A percentile compares a stretch with the other conserved stretches of the same genome.
These are phyloP conservation scores for Vachellia pachyceras DNA, from an alignment of 306 rosid genomes.

Conservation along the genomic window DNA sequence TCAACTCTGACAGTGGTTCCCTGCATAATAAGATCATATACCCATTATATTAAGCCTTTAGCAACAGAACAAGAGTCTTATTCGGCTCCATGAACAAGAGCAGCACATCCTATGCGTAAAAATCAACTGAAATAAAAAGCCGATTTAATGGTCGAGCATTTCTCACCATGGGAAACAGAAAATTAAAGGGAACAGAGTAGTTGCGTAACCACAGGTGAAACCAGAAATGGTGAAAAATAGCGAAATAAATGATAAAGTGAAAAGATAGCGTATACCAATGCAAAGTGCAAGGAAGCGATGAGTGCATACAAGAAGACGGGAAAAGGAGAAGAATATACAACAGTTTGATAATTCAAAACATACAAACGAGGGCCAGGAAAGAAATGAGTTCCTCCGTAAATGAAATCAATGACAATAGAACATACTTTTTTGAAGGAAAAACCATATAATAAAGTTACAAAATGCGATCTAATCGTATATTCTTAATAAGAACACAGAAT, in stretches of 20 bases:
- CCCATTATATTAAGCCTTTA: not conserved
- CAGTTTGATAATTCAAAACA: not conserved
- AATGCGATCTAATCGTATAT: conserved; percentile 17
- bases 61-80: not conserved
- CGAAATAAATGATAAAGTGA: not conserved
- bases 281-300: not conserved
- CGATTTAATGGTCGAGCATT: not conserved
- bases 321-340: not conserved
- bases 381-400: not conserved
- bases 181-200: not conserved
- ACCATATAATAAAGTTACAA: not conserved
- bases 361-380: not conserved
- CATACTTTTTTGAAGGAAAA: not conserved
- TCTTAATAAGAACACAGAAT: not conserved
- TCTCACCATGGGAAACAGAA: not conserved
- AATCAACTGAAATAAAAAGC: not conserved
- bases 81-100: not conserved
- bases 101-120: not conserved
- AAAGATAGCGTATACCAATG: not conserved
- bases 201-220: not conserved
- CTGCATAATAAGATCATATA: conserved; percentile 47
- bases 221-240: not conserved
- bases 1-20: conserved; percentile 97
- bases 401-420: not conserved
- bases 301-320: not conserved